Evolutionary conservation across 805 yeast species (phyloP).

Genomic region (Candida sithepensis): DNA sequence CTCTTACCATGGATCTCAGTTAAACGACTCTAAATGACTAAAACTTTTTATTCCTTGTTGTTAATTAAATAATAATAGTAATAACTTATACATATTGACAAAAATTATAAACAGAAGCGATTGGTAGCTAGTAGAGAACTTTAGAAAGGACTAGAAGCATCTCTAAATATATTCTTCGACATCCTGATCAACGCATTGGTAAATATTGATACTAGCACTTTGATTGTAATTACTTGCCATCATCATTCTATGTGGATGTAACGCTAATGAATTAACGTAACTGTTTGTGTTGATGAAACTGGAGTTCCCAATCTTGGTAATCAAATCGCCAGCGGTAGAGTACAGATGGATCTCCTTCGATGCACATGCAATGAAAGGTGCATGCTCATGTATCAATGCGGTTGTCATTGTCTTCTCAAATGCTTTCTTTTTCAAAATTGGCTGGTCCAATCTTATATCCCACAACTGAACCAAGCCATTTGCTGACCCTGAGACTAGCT

Average conservation of each 20-base stretch:
- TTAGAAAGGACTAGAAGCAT: background rate
- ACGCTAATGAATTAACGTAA: slow-evolving; percentile 62
- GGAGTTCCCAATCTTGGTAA: slow-evolving; percentile 49
- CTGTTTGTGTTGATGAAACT: slow-evolving; percentile 39
- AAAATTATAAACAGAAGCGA: no score
- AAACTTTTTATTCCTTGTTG: no score
- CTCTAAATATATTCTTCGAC: slow-evolving; percentile 13
- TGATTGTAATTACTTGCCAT: slow-evolving; percentile 82
- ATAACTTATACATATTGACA: no score
- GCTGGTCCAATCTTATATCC: slow-evolving; percentile 79
- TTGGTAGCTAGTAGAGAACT: background rate
- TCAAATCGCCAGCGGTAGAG: slow-evolving; percentile 78
- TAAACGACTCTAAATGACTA: no score
- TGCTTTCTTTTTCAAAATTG: slow-evolving; percentile 64
- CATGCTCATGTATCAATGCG: slow-evolving; percentile 90
- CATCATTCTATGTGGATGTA: slow-evolving; percentile 96
- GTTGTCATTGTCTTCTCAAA: slow-evolving; percentile 53
- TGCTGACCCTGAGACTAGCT: slow-evolving; percentile 75
- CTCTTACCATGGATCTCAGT: no score
- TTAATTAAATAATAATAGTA: no score
- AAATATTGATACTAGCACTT: slow-evolving; percentile 66
- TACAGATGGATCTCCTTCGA: slow-evolving; percentile 74
- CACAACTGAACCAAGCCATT: slow-evolving; percentile 84
- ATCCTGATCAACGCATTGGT: slow-evolving; percentile 42
- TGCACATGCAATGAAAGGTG: slow-evolving; percentile 90